Evolutionary conservation across 1,139 yeast species (phyloP).

Genomic region (Sugiyamaella pinicola): DNA sequence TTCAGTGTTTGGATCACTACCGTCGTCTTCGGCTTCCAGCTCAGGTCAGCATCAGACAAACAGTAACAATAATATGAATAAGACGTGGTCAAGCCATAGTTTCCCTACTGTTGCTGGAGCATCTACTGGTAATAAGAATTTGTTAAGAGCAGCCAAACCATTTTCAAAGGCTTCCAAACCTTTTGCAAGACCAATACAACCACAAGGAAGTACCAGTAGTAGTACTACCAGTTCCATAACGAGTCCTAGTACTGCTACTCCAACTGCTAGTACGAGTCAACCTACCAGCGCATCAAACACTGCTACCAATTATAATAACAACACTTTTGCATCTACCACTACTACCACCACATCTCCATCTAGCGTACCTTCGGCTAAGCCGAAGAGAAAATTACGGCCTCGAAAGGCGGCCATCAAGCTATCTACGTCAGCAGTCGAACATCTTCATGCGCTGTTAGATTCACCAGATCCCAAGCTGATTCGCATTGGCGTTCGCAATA

Average conservation of each 20-base stretch:
- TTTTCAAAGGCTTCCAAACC: constrained; percentile 19
- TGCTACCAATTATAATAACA: neutral
- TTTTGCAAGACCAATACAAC: constrained; percentile 7
- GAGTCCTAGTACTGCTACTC: neutral
- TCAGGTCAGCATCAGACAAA: neutral
- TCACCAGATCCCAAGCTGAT: constrained; percentile 88
- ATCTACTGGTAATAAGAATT: neutral
- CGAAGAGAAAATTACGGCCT: constrained; percentile 69
- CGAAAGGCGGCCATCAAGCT: constrained; percentile 86
- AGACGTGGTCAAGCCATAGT: constrained; percentile 25
- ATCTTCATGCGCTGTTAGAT: constrained; percentile 64
- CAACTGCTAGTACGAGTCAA: neutral
- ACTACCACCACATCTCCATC: constrained; percentile 18
- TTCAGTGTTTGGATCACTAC: constrained; percentile 23
- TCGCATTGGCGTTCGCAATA: constrained; percentile 88
- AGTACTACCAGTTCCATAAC: constrained; percentile 3
- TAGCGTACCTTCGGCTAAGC: constrained; percentile 35
- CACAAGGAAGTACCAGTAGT: constrained; percentile 3
- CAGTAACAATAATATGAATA: constrained; percentile 5
- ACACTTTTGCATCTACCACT: neutral
- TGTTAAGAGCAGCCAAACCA: constrained; percentile 22
- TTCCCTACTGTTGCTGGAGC: constrained; percentile 19
- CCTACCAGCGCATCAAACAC: neutral
- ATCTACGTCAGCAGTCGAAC: constrained; percentile 70
- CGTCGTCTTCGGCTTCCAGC: constrained; percentile 23